Percentiles rank a stretch among this genome's conserved stretches.
phyloP scores from a whole-genome alignment of 129 eudicot genomes.

The Lactuca sativa region DNA sequence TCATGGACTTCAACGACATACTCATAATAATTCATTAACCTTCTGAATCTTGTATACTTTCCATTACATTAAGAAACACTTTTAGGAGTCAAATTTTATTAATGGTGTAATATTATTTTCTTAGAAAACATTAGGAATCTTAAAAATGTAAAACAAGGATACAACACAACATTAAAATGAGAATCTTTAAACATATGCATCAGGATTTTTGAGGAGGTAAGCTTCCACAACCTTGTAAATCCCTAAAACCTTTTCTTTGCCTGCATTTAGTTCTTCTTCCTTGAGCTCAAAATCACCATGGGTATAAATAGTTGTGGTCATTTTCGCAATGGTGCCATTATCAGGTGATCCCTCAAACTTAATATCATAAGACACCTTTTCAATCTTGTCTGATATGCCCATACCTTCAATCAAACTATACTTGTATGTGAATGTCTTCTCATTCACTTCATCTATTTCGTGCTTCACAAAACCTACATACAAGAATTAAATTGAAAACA shows the following conservation, averaged over 20 bases:
- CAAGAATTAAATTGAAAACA: background rate
- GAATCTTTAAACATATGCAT: constrained; percentile 47
- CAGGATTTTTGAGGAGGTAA: constrained; percentile 53
- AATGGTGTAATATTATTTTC: background rate
- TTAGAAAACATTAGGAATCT: constrained; percentile 6
- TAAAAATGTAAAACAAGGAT: constrained; percentile 2
- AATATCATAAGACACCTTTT: constrained; percentile 48
- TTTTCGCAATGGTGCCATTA: constrained; percentile 53
- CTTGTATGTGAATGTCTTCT: constrained; percentile 45
- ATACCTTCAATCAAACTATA: constrained; percentile 53
- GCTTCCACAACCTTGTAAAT: constrained; percentile 64
- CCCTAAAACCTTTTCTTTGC: constrained; percentile 54
- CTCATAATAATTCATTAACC: background rate
- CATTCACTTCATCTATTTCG: constrained; percentile 40
- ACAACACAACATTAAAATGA: background rate
- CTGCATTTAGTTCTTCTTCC: constrained; percentile 52
- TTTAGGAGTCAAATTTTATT: background rate
- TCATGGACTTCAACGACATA: too few species aligned
- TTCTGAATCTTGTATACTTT: background rate
- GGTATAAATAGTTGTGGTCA: constrained; percentile 48
- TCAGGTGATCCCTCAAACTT: constrained; percentile 42
- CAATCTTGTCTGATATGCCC: constrained; percentile 42
- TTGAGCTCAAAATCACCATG: constrained; percentile 41
- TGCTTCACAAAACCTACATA: constrained; percentile 37
- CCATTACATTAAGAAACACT: background rate